phyloP scores from a whole-genome alignment of 257 asterid genomes.

The Solanum boliviense region DNA sequence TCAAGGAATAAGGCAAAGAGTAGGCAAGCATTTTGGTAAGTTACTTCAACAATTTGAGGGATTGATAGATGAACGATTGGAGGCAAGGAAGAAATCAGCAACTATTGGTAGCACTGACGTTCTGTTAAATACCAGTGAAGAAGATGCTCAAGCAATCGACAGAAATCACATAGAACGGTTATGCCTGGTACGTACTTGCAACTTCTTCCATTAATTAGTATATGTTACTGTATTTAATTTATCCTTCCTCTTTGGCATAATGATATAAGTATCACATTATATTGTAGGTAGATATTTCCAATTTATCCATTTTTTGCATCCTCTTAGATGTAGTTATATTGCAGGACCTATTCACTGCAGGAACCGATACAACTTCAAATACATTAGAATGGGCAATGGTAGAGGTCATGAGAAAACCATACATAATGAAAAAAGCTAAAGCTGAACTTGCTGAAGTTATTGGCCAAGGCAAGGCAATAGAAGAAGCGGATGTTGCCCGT shows the following conservation, averaged over 20 bases:
- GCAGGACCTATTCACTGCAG: slow-evolving; percentile 60
- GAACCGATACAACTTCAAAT: slow-evolving; percentile 56
- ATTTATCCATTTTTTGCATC: not conserved
- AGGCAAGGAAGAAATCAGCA: not conserved
- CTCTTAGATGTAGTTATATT: not conserved
- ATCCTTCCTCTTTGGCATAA: not conserved
- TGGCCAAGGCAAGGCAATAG: slow-evolving; percentile 34
- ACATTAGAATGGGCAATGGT: slow-evolving; percentile 84
- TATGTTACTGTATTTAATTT: not conserved
- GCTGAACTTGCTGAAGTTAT: slow-evolving; percentile 42
- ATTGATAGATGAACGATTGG: slow-evolving; percentile 34
- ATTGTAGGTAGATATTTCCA: not conserved
- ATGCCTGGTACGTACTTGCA: not conserved
- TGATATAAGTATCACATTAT: not conserved
- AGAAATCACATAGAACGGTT: not conserved
- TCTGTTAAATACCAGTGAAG: not conserved
- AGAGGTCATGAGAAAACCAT: slow-evolving; percentile 49
- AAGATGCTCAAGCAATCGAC: not conserved
- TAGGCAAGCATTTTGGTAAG: slow-evolving; percentile 28
- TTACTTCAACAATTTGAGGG: slow-evolving; percentile 19
- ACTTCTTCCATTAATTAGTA: not conserved
- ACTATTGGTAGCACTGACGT: not conserved
- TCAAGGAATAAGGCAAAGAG: slow-evolving; percentile 41
- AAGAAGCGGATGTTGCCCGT: slow-evolving; percentile 34
- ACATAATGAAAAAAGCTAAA: slow-evolving; percentile 35